Evolutionary conservation across 768 basidiomycete species (phyloP), one percentile per base, ranked within the genome.

Genomic region (Kwoniella newhampshirensis): DNA sequence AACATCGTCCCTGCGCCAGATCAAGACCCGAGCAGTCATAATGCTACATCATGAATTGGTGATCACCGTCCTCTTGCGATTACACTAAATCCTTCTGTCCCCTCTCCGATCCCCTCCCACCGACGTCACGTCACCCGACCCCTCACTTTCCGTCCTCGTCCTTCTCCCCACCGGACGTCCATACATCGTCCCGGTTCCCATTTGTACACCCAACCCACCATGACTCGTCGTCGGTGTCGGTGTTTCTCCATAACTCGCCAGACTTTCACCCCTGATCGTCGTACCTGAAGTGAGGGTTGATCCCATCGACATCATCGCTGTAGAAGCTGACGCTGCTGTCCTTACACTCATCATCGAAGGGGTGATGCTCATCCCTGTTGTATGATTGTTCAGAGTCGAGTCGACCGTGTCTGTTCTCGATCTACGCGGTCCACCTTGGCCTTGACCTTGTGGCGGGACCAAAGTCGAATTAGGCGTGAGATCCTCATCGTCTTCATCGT

Each of bases 231-330:
- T 27, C 18, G 49, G 25, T 8, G 56, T 49, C 1, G 56, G 56
- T n/a, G 48, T 51, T 12, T 58, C 56, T 8, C 49, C 56, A 49
- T 58, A 58, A 26, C 47, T 51, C 30, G 56, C 49, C 23, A 58
- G 35, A 58, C 56, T 58, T 26, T 58, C 56, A 18, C 56, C 56
- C 25, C 56, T 27, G 15, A 58, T 51, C 48, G 56, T 50, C 21
- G 32, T 51, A 8, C 54, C 54, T 15, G 42, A 30, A 3, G 37
- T 55, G 11, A 47, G 17, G 5, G 45, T 55, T 32, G 32, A 32
- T 32, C 32, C 32, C 32, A 32, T 32, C 25, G 50, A 51, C 13
- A 40, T 26, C 37, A 51, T 18, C 32, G 50, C 25, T 18, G 32
- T 32, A 6, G 32, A 32, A 32, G 32, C 32, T 32, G 32, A 32